Percentiles rank a stretch among this genome's conserved stretches.
These are phyloP conservation scores for Madurella fahalii DNA, from an alignment of 2,329 filamentous ascomycete species.

Conservation along the genomic window DNA sequence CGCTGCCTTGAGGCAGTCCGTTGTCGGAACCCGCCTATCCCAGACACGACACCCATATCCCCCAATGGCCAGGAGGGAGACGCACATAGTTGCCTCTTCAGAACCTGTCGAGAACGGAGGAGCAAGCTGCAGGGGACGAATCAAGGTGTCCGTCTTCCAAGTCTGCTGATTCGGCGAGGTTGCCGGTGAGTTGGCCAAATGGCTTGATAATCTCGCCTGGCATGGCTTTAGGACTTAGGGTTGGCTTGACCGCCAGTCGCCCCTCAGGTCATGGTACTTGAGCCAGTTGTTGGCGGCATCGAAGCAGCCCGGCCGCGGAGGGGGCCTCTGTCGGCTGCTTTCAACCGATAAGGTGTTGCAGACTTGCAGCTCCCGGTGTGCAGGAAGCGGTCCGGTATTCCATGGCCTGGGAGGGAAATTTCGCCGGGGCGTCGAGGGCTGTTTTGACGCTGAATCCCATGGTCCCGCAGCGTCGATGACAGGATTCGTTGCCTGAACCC, in stretches of 20 bases:
- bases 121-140: conserved; percentile 11
- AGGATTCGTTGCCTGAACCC: conserved; percentile 21
- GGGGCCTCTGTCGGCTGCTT: background rate
- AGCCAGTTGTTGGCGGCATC: conserved; percentile 10
- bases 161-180: conserved; percentile 12
- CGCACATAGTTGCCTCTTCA: background rate
- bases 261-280: background rate
- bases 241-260: conserved; percentile 20
- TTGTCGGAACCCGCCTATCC: background rate
- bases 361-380: background rate
- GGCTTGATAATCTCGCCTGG: conserved; percentile 7
- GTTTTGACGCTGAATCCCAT: conserved; percentile 2
- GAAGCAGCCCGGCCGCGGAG: background rate
- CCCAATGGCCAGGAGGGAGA: background rate
- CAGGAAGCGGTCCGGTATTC: background rate
- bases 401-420: conserved; percentile 3
- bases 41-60: background rate
- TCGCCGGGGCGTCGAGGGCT: conserved; percentile 1
- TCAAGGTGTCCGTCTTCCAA: conserved; percentile 2
- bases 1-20: background rate
- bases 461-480: conserved; percentile 11
- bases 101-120: conserved; percentile 2
- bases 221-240: background rate
- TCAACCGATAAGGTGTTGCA: background rate
- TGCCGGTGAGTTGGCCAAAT: conserved; percentile 3